Evolutionary conservation across 768 basidiomycete genomes (phyloP).

Genomic region (Tricholoma sp.): DNA sequence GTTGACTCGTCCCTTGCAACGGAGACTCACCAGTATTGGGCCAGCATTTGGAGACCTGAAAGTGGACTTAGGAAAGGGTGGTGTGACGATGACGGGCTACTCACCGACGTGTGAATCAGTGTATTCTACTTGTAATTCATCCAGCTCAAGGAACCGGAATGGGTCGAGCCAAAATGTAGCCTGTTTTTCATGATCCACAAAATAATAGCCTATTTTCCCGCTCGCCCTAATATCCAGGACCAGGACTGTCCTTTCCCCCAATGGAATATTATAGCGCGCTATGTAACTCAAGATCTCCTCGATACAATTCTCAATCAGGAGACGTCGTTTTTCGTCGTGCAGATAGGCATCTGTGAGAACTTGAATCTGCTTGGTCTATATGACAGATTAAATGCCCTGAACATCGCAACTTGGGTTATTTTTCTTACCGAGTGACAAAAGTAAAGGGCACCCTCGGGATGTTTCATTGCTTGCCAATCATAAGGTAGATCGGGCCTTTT

Average conservation of each 20-base stretch:
- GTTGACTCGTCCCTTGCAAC: neutral
- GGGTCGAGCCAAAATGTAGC: slow-evolving; percentile 4
- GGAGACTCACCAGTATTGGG: slow-evolving; percentile 4
- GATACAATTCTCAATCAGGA: neutral
- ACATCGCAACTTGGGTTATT: neutral
- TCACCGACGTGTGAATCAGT: neutral
- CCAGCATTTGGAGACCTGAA: neutral
- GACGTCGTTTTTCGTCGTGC: neutral
- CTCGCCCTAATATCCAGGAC: neutral
- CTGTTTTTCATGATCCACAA: slow-evolving; percentile 4
- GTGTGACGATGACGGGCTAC: neutral
- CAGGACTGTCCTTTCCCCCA: neutral
- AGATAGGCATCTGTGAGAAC: slow-evolving; percentile 7
- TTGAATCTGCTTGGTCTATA: neutral
- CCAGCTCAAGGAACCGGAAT: neutral
- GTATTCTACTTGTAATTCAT: slow-evolving; percentile 1
- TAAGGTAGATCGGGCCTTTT: neutral
- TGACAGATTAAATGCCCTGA: neutral
- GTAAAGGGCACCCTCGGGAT: slow-evolving; percentile 8
- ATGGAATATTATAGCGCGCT: neutral
- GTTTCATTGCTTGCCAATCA: slow-evolving; percentile 1
- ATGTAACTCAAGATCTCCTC: neutral
- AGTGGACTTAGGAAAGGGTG: neutral
- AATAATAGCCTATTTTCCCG: slow-evolving; percentile 5
- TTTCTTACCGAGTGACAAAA: slow-evolving; percentile 5